Evolutionary conservation across 2,329 filamentous ascomycete genomes (phyloP).

Genomic region (Nothopassalora personata): DNA sequence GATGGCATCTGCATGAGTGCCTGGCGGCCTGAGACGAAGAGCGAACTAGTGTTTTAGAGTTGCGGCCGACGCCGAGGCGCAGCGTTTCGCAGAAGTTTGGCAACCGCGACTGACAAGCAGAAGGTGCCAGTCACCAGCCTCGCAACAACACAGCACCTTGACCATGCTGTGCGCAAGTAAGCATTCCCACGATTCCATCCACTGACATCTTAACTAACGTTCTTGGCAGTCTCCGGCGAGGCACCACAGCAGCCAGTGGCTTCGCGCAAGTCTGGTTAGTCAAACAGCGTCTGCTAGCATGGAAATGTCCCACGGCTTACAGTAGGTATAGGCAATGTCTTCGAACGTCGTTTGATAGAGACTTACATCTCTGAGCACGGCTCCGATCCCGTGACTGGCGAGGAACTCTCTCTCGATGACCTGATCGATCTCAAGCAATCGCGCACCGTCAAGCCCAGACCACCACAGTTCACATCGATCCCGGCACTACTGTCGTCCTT

Average conservation of each 20-base stretch:
- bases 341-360: constrained; percentile 91
- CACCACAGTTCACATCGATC: constrained; percentile 91
- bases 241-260: constrained; percentile 90
- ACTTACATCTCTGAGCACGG: constrained; percentile 90
- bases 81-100: background rate
- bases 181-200: constrained; percentile 9
- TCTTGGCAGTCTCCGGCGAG: constrained; percentile 78
- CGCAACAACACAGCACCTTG: background rate
- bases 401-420: constrained; percentile 77
- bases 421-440: constrained; percentile 81
- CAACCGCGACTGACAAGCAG: background rate
- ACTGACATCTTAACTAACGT: constrained; percentile 5
- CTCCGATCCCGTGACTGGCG: constrained; percentile 84
- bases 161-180: constrained; percentile 38
- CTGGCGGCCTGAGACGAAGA: background rate
- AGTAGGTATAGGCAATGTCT: constrained; percentile 65
- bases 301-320: constrained; percentile 22
- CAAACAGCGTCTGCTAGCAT: constrained; percentile 27
- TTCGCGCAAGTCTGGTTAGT: constrained; percentile 84
- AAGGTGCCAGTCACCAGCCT: background rate
- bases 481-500: constrained; percentile 90
- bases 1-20: background rate
- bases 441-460: constrained; percentile 78
- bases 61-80: background rate
- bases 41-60: background rate